These are phyloP conservation scores for Saccharomyces pastorianus DNA, from an alignment of 1,139 yeast species.

Conservation along the genomic window DNA sequence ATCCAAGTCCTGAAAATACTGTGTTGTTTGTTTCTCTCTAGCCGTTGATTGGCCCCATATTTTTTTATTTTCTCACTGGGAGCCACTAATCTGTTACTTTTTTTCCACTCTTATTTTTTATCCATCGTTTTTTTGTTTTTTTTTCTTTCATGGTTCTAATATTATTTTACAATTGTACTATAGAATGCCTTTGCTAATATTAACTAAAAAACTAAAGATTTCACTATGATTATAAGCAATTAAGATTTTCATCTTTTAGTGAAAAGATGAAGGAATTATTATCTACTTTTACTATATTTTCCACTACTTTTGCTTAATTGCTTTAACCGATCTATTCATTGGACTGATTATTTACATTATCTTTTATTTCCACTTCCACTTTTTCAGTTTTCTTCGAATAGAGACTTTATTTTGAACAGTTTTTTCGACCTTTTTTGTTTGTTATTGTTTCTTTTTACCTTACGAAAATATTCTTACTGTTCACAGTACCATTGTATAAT, in stretches of 20 bases:
- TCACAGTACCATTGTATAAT: slow-evolving; percentile 6
- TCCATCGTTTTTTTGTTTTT: slow-evolving; percentile 1
- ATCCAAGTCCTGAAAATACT: not conserved
- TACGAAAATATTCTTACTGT: not conserved
- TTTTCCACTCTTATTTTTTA: not conserved
- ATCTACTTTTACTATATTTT: not conserved
- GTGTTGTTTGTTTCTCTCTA: slow-evolving; percentile 1
- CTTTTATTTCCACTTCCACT: not conserved
- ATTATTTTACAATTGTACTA: slow-evolving; percentile 6
- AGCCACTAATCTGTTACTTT: slow-evolving; percentile 1
- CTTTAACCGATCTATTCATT: not conserved
- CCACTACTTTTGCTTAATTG: not conserved
- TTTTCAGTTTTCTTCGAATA: not conserved
- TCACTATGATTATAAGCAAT: not conserved
- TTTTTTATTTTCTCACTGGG: not conserved
- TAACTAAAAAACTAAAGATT: not conserved
- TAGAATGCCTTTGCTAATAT: slow-evolving; percentile 6
- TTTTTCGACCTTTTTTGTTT: not conserved
- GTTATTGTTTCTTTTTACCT: slow-evolving; percentile 1
- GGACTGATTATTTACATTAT: slow-evolving; percentile 1
- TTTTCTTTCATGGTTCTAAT: slow-evolving; percentile 2
- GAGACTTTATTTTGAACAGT: not conserved
- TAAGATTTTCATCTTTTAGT: not conserved
- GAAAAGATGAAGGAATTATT: not conserved
- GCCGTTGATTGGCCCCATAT: not conserved